Evolutionary conservation across 352 stramenopile species (phyloP).

Genomic region (Phytophthora colocasiae): DNA sequence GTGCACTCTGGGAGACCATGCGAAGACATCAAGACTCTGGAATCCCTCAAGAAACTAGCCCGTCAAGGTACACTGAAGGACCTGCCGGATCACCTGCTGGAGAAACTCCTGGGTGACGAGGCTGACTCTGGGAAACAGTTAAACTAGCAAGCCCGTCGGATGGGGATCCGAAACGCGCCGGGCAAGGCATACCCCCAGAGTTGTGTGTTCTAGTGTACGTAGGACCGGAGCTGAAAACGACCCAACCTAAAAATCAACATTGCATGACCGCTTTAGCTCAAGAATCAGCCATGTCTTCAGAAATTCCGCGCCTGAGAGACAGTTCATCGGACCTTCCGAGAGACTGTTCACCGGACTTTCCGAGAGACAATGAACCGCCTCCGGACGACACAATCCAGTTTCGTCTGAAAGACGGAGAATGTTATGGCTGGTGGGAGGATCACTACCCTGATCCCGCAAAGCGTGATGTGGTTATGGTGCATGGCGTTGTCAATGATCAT

Average conservation of each 20-base stretch:
- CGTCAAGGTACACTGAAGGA: conserved; percentile 2
- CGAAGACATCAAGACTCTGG: background rate
- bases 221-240: conserved; percentile 1
- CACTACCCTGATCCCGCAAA: background rate
- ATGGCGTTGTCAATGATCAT: conserved; percentile 24
- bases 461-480: background rate
- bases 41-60: conserved; percentile 1
- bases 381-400: background rate
- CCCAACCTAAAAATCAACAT: conserved; percentile 10
- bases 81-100: background rate
- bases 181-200: conserved; percentile 3
- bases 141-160: conserved; percentile 31
- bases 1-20: background rate
- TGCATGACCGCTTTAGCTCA: conserved; percentile 10
- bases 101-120: background rate
- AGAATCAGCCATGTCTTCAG: conserved; percentile 2
- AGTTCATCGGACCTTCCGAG: too few species aligned
- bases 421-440: conserved; percentile 16
- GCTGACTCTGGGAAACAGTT: conserved; percentile 4
- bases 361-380: too few species aligned
- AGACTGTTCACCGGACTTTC: background rate
- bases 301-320: background rate
- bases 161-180: conserved; percentile 20
- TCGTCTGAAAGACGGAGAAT: background rate
- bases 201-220: conserved; percentile 28